A percentile compares a stretch with the other conserved stretches of the same genome.
Evolutionary conservation across 306 rosid species (phyloP).

Genomic region (Ormosia emarginata): DNA sequence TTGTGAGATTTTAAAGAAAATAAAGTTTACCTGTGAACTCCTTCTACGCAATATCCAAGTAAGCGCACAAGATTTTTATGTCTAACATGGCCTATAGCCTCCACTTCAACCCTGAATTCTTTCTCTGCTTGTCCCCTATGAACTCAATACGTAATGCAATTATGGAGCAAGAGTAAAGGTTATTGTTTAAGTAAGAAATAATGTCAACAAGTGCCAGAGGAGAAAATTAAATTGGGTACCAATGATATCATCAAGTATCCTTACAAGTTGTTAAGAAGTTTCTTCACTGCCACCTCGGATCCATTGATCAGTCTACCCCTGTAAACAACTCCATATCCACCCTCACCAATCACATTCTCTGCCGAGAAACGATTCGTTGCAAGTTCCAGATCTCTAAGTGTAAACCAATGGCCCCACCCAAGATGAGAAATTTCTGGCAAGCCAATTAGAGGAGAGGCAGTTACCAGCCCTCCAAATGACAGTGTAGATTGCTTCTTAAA

Average conservation of each 20-base stretch:
- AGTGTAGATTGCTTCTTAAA: constrained; percentile 52
- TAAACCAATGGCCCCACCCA: constrained; percentile 99
- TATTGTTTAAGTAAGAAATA: neutral
- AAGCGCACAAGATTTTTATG: constrained; percentile 95
- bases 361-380: constrained; percentile 69
- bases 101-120: constrained; percentile 96
- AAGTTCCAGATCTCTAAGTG: constrained; percentile 85
- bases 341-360: constrained; percentile 83
- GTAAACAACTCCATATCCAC: constrained; percentile 96
- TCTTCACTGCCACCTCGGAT: constrained; percentile 94
- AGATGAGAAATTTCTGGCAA: constrained; percentile 95
- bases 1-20: constrained; percentile 12
- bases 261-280: constrained; percentile 91
- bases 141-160: constrained; percentile 18
- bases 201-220: neutral
- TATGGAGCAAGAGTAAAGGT: constrained; percentile 9
- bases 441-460: constrained; percentile 86
- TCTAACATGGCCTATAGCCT: constrained; percentile 94
- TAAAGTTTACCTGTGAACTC: constrained; percentile 72
- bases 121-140: constrained; percentile 95
- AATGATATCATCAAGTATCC: constrained; percentile 31
- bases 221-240: neutral
- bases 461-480: constrained; percentile 52
- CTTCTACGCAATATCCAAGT: constrained; percentile 91
- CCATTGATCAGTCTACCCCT: constrained; percentile 81